Evolutionary conservation across 371 early-diverging fungal species (phyloP), one percentile per base, ranked within the genome.

Genomic region (Blastocladiella emersonii): DNA sequence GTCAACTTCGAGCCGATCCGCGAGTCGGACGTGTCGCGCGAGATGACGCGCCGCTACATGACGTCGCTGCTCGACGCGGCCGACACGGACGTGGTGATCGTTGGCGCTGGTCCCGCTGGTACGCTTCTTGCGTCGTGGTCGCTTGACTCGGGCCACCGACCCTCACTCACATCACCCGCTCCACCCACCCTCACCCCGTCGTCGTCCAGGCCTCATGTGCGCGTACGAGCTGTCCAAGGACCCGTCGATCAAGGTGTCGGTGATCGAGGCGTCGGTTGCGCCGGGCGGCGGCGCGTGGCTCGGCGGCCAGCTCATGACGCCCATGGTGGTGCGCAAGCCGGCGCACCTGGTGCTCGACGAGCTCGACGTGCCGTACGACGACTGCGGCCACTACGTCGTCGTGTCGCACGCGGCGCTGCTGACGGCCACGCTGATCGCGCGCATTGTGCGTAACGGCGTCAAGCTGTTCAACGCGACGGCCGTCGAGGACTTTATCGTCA

Each of bases 401-500:
- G 82, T 87, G 65, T 78, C 80, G 73, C 84, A 84, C 67, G 85
- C 85, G 36, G 88, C 85, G 23, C 76, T 87, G 62, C 85, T 87
- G 69, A 87, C 88, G 51, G 82, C 88, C 15, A 87, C 88, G 61
- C 78, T 85, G 66, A 68, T 87, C 34, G 78, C 82, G 74, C 85
- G 83, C 76, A 67, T 84, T 35, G 73, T 87, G 53, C 68, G 73
- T 64, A 77, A 78, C 61, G 85, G 85, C 68, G 88, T 87, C 67
- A 83, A 81, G 74, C 79, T 87, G 61, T 87, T 85, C 78, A 87
- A 87, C 71, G 88, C 88, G 45, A 85, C 85, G 53, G 84, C 85
- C 35, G 83, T 68, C 53, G 85, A 87, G 67, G 87, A 87, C 64
- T 69, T 87, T 61, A 83, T 87, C 59, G 84, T 87, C 74, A 83